Conservation (phyloP, 345 rosid species). For the Camelina neglecta region DNA sequence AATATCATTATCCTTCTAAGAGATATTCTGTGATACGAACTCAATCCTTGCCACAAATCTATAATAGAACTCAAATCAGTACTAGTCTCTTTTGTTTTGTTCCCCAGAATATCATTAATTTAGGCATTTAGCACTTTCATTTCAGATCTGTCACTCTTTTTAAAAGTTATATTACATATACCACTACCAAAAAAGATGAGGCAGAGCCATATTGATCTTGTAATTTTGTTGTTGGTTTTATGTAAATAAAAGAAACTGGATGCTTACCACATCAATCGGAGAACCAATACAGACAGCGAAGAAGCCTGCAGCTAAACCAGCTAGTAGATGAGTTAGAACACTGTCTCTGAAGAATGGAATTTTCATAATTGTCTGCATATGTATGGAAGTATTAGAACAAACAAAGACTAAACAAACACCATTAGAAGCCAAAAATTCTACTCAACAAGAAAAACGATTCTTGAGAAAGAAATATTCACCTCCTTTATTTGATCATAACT, state of each 20-base stretch:
- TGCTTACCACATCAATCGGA: constrained; percentile 87
- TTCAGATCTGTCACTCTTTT: constrained; percentile 27
- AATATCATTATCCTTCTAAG: constrained; percentile 21
- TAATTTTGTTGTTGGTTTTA: constrained; percentile 31
- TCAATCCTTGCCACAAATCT: constrained; percentile 30
- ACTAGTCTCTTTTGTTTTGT: constrained; percentile 17
- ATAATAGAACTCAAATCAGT: constrained; percentile 20
- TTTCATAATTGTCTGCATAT: constrained; percentile 92
- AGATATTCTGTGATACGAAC: constrained; percentile 10
- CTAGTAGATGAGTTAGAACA: constrained; percentile 77
- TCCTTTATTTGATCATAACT: constrained; percentile 96
- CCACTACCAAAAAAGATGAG: constrained; percentile 25
- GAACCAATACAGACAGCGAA: constrained; percentile 96
- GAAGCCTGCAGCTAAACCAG: constrained; percentile 94
- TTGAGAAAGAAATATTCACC: constrained; percentile 48
- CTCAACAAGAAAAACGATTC: constrained; percentile 5
- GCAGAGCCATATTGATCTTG: neutral
- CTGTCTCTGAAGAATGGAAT: constrained; percentile 92
- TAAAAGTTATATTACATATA: constrained; percentile 25
- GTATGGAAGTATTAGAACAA: constrained; percentile 53
- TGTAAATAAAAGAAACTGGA: constrained; percentile 32
- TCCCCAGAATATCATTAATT: neutral
- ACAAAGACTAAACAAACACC: constrained; percentile 30
- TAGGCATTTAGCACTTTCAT: constrained; percentile 24
- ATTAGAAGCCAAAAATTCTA: constrained; percentile 32